Evolutionary conservation across 192 early-diverging fungal genomes (phyloP).

Genomic region (Coemansia asiatica): DNA sequence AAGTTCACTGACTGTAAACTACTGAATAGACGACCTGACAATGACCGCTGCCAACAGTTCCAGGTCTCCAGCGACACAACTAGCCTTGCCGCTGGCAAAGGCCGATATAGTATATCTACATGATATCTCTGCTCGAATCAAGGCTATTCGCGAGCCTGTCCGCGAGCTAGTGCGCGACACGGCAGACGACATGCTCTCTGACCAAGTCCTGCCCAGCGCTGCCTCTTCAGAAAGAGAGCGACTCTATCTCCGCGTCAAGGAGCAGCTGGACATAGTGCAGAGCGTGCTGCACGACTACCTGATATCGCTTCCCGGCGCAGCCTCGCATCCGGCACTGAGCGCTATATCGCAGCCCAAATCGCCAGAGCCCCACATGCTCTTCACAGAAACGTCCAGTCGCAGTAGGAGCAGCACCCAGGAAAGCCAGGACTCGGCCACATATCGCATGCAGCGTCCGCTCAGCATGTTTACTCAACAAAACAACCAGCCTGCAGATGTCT

Average conservation of each 20-base stretch:
- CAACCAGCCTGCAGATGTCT: not conserved
- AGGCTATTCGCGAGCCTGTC: constrained; percentile 38
- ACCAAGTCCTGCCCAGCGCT: not conserved
- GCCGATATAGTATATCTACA: constrained; percentile 30
- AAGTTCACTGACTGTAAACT: too few species aligned
- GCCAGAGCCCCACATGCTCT: not conserved
- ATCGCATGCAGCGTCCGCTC: constrained; percentile 22
- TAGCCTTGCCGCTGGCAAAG: constrained; percentile 19
- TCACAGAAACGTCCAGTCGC: not conserved
- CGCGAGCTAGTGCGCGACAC: constrained; percentile 43
- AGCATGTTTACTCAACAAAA: constrained; percentile 16
- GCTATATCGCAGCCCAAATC: not conserved
- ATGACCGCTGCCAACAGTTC: not conserved
- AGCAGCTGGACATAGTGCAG: constrained; percentile 41
- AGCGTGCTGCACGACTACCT: constrained; percentile 30
- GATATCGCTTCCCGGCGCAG: constrained; percentile 22
- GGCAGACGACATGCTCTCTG: not conserved
- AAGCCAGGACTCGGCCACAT: constrained; percentile 30
- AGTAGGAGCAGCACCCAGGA: constrained; percentile 39
- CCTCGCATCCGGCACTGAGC: constrained; percentile 19
- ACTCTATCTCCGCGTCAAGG: constrained; percentile 21
- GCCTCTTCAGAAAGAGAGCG: not conserved
- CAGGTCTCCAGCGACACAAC: not conserved
- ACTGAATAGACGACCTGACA: not conserved
- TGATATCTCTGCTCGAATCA: constrained; percentile 38